Conservation (phyloP, 2,329 filamentous ascomycete species). For the Tolypocladium tropicale region DNA sequence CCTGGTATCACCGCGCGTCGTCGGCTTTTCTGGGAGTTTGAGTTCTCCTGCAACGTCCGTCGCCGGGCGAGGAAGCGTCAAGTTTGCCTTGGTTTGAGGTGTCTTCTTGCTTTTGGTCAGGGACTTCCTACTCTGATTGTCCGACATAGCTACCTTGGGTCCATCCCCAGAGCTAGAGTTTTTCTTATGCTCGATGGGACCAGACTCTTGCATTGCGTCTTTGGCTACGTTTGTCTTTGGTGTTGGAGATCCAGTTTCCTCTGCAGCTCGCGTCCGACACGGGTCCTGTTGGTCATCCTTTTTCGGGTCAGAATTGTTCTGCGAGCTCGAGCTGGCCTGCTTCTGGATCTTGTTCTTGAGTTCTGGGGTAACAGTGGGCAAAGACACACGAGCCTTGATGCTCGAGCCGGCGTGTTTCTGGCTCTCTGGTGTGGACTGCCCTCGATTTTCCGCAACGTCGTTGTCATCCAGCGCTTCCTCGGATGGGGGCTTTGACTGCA, state of each 20-base stretch:
- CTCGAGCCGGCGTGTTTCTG: slow-evolving; percentile 2
- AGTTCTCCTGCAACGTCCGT: not conserved
- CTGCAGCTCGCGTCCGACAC: not conserved
- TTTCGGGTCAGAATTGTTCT: not conserved
- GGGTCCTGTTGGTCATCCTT: not conserved
- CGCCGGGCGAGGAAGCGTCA: not conserved
- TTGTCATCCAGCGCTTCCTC: slow-evolving; percentile 14
- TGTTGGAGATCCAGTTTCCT: not conserved
- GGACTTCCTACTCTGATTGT: not conserved
- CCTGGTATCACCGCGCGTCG: slow-evolving; percentile 3
- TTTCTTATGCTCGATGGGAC: not conserved
- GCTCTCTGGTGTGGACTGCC: slow-evolving; percentile 2
- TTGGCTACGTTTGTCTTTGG: slow-evolving; percentile 1
- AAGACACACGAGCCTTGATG: slow-evolving; percentile 11
- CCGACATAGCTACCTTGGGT: not conserved
- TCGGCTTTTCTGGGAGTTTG: not conserved
- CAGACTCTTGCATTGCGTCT: not conserved
- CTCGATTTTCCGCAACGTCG: not conserved
- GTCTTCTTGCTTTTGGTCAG: not conserved
- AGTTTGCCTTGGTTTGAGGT: not conserved
- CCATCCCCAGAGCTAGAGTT: too few species aligned
- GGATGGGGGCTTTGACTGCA: slow-evolving; percentile 17
- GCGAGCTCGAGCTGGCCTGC: not conserved
- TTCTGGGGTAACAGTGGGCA: slow-evolving; percentile 4
- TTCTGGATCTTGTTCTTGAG: not conserved